Evolutionary conservation across 352 stramenopile species (phyloP).

Genomic region (Pelagophyceae sp.): DNA sequence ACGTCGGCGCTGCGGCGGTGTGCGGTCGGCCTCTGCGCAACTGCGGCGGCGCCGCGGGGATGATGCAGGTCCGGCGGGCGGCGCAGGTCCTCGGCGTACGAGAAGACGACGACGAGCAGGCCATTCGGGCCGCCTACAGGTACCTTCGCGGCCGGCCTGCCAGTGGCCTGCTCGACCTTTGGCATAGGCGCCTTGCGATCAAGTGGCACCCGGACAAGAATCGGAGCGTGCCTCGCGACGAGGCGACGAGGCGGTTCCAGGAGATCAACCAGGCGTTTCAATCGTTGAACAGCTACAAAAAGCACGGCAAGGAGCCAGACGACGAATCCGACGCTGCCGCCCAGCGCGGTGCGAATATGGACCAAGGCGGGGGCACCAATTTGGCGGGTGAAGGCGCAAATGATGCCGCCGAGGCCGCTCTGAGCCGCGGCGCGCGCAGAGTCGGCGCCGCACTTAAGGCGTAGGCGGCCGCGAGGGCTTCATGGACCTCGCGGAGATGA

Average conservation of each 20-base stretch:
- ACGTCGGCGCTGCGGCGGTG: no score
- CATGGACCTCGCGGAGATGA: constrained; percentile 18
- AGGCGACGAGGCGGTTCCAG: constrained; percentile 14
- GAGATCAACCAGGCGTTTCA: constrained; percentile 20
- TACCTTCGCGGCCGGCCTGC: neutral
- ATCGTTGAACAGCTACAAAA: neutral
- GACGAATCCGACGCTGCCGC: neutral
- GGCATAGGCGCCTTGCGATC: constrained; percentile 1
- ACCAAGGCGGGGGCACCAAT: no score
- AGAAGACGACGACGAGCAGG: constrained; percentile 10
- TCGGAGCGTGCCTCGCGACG: neutral
- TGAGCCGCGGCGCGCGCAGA: no score
- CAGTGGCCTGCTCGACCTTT: neutral
- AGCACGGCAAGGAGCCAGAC: neutral
- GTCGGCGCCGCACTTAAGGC: no score
- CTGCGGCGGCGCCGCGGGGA: no score
- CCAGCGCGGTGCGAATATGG: neutral
- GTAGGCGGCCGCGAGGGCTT: neutral
- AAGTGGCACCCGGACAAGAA: constrained; percentile 15
- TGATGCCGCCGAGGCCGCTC: no score
- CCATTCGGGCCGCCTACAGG: constrained; percentile 6
- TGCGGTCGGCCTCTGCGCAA: no score
- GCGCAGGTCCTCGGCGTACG: constrained; percentile 10
- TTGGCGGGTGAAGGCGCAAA: no score
- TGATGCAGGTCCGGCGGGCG: neutral